These are phyloP conservation scores for Grosmannia huntii DNA, from an alignment of 2,329 filamentous ascomycete species.

Conservation along the genomic window DNA sequence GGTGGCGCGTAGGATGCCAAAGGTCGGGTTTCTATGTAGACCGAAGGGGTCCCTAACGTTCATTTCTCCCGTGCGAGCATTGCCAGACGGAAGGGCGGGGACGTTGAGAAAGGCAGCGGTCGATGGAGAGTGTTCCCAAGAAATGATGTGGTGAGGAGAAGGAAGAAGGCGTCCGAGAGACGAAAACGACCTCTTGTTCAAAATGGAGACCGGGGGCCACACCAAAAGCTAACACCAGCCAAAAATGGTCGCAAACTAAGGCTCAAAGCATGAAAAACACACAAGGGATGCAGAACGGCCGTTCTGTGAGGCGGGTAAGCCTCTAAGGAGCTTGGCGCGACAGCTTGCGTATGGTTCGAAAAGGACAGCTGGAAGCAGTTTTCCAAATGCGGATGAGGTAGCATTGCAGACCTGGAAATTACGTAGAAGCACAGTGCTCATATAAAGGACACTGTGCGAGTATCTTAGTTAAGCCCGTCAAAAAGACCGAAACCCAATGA, in stretches of 20 bases:
- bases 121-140: background rate
- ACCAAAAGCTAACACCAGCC: background rate
- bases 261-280: background rate
- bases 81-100: background rate
- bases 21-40: slow-evolving; percentile 20
- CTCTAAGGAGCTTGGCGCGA: background rate
- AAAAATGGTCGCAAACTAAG: background rate
- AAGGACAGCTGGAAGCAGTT: slow-evolving; percentile 1
- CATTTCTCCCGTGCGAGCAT: slow-evolving; percentile 17
- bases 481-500: too few relatives aligned
- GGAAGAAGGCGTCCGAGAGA: background rate
- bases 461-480: too few relatives aligned
- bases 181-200: background rate
- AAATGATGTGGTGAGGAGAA: background rate
- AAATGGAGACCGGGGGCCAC: background rate
- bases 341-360: background rate
- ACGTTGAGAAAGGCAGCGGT: background rate
- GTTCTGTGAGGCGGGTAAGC: background rate
- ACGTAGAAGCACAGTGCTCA: background rate
- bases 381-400: background rate
- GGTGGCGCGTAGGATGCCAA: slow-evolving; percentile 35
- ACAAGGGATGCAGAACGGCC: background rate
- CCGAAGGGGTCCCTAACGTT: slow-evolving; percentile 31
- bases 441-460: background rate
- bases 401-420: background rate